Base-by-base conservation (phyloP, 352 stramenopile genomes). In the Phytophthora pseudosyringae region DNA sequence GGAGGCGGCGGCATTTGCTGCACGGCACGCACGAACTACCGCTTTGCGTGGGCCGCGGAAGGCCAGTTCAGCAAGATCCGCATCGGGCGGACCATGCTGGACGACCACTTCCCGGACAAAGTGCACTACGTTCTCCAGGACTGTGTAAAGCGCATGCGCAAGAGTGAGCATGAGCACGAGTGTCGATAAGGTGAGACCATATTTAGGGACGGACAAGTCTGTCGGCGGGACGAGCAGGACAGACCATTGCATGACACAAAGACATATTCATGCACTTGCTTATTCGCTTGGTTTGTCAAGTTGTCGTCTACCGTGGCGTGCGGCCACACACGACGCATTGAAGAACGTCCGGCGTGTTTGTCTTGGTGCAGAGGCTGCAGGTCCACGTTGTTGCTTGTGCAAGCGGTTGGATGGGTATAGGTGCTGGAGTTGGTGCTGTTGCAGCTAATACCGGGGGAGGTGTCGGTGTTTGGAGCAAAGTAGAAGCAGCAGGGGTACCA, bases 41-140 rank as follows among this genome's bases (percentile, higher is more conserved):
- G 88, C 31, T 93, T 86, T 58, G 71, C 67, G 12, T 95, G 88
- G 88, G 78, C 83, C 12, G 72, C 67, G 1, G 68, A 75, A 38
- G 77, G 78, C 5, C 64, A 86, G 44, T 95, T 95, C 54, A 70
- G 76, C 55, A 81, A 74, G 48, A 94, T 95, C 36, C 75, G 81
- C 48, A 94, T 96, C 26, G 81, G 78, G 12, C 85, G 86, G 18
- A 94, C 86, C 26, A 96, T 96, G 86, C 71, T 96, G 18, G 86
- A 94, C 69, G 86, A 96, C 47, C 88, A 96, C 57, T 96, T 96
- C 48, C 86, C 88, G 1, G 86, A 96, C 71, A 96, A 95, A 59
- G 86, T 96, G 4, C 85, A 96, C 65, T 83, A 88, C 59, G 88
- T 96, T 43, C 76, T 96, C 6, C 80, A 94, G 48, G 85, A 95